Evolutionary conservation across 1,284 basidiomycete genomes (phyloP), one percentile per base, ranked within the genome.

Genomic region (Sphagnurus paluster): DNA sequence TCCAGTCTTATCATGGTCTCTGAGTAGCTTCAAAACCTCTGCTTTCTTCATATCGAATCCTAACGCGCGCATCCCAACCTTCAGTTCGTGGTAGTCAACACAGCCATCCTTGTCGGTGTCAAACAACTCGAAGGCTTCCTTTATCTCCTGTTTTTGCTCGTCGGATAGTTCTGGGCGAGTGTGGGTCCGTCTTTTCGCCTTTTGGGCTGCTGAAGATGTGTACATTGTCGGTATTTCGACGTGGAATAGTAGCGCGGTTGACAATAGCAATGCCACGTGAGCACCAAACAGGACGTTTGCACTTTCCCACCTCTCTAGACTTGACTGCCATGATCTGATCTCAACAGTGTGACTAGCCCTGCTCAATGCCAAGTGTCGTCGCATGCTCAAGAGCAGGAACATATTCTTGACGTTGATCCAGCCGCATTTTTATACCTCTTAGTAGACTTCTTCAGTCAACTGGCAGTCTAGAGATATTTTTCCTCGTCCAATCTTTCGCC

Each of bases 11-110:
- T 98, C 95, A 62, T 96, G 82, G 60, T 98, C 96, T 35, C 93
- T 76, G 49, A 99, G 74, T 38, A 99, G 77, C 69, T 98, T 98
- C 56, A 99, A 73, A 42, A 99, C 95, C 68, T 99, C 97, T 0
- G 93, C 91, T 72, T 99, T 99, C 74, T 98, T 98, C 66, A 98
- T 69, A 66, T 98, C 97, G 63, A 99, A 99, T 0, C 97, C 97
- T 37, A 99, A 74, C 3, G 97, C 97, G 38, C 97, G 81, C 91
- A 99, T 94, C 35, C 96, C 94, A 55, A 99, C 97, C 67, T 98
- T 98, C 59, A 99, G 80, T 68, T 99, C 97, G 70, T 99, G 96
- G 70, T 98, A 99, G 71, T 96, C 94, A 52, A 97, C 78, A 42
- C 79, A 85, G n/a, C 93, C 93, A 62, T 99, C 96, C 75, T 98